A percentile compares a stretch with the other conserved stretches of the same genome.
These are phyloP conservation scores for Coemansia sp. DNA, from an alignment of 192 early-diverging fungal genomes.

Conservation along the genomic window DNA sequence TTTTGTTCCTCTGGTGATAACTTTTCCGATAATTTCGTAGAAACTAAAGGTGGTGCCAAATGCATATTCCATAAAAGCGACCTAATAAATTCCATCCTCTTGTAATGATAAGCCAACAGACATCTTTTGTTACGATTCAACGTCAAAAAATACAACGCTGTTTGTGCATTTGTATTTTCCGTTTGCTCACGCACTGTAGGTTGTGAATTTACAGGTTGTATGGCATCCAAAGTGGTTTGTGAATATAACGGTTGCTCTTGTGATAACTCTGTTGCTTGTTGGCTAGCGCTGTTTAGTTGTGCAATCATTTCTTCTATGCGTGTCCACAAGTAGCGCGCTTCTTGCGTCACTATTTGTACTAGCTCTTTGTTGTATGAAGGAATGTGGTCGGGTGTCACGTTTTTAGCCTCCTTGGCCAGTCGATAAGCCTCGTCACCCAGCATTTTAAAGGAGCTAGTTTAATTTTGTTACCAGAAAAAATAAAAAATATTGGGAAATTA, in stretches of 20 bases:
- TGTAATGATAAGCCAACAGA: slow-evolving; percentile 83
- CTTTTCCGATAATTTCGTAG: slow-evolving; percentile 6
- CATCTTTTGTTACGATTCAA: slow-evolving; percentile 80
- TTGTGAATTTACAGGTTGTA: background rate
- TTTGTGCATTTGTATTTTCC: slow-evolving; percentile 31
- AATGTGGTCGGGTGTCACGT: slow-evolving; percentile 61
- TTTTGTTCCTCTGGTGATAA: slow-evolving; percentile 37
- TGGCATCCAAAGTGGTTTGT: background rate
- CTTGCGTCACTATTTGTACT: slow-evolving; percentile 74
- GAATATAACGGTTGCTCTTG: slow-evolving; percentile 6
- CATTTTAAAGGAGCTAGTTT: slow-evolving; percentile 28
- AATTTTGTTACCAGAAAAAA: slow-evolving; percentile 5
- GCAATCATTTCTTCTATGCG: slow-evolving; percentile 49
- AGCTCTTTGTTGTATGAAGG: slow-evolving; percentile 78
- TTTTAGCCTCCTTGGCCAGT: slow-evolving; percentile 77
- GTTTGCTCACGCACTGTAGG: background rate
- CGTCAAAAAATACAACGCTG: slow-evolving; percentile 33
- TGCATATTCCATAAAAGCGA: slow-evolving; percentile 55
- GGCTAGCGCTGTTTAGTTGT: slow-evolving; percentile 9
- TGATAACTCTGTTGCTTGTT: slow-evolving; percentile 3
- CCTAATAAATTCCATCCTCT: slow-evolving; percentile 65
- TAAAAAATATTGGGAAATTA: background rate
- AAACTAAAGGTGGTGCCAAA: slow-evolving; percentile 38
- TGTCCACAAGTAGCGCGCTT: slow-evolving; percentile 65
- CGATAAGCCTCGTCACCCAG: slow-evolving; percentile 76